A percentile compares a stretch with the other conserved stretches of the same genome.
phyloP scores from a whole-genome alignment of 2,329 filamentous ascomycete genomes.

The Penicillium verrucosum region DNA sequence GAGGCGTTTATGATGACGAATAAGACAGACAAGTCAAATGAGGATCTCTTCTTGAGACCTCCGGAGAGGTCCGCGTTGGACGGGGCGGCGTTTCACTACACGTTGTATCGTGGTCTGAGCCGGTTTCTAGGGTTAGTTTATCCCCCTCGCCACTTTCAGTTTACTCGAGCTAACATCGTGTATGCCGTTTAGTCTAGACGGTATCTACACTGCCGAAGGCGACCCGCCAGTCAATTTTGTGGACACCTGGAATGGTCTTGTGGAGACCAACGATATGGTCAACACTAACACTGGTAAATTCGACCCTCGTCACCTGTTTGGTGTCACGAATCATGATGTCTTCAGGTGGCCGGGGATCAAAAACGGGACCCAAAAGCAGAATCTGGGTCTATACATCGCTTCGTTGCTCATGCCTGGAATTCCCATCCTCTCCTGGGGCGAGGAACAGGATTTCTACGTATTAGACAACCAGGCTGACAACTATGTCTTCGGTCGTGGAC shows the following conservation, averaged over 20 bases:
- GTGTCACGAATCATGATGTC: constrained; percentile 63
- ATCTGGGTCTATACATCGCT: constrained; percentile 57
- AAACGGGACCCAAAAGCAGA: constrained; percentile 54
- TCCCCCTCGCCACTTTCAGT: background rate
- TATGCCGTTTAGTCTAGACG: constrained; percentile 43
- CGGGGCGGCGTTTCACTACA: constrained; percentile 61
- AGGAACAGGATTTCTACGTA: constrained; percentile 63
- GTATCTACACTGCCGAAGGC: constrained; percentile 52
- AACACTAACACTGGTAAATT: constrained; percentile 60
- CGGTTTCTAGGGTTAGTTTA: constrained; percentile 51
- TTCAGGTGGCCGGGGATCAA: constrained; percentile 60
- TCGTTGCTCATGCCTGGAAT: constrained; percentile 60
- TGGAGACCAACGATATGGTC: constrained; percentile 55
- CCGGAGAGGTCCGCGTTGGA: constrained; percentile 56
- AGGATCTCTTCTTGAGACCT: constrained; percentile 47
- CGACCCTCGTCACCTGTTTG: constrained; percentile 63
- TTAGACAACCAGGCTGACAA: constrained; percentile 62
- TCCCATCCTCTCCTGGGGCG: constrained; percentile 61
- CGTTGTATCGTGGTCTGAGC: constrained; percentile 58
- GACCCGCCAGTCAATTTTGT: constrained; percentile 55
- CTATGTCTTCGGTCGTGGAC: constrained; percentile 62
- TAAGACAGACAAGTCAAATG: constrained; percentile 28
- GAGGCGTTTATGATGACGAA: constrained; percentile 52
- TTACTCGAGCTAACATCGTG: background rate
- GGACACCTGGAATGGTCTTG: constrained; percentile 56